Evolutionary conservation across 208 protist genomes (phyloP), one percentile per base, ranked within the genome.

Genomic region (Leishmania amazonensis): DNA sequence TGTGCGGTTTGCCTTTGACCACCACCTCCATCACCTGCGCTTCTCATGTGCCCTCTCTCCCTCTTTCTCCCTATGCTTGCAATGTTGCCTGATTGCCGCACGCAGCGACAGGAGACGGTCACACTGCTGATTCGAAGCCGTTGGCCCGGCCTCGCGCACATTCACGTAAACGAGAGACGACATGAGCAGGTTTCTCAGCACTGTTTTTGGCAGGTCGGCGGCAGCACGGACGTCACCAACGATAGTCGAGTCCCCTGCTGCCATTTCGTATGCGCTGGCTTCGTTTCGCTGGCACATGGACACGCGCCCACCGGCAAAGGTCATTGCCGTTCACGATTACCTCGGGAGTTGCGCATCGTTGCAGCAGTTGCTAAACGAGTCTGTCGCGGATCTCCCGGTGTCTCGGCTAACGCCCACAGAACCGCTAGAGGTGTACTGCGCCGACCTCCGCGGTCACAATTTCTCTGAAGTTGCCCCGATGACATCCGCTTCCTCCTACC

Each of bases 201-300:
- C 3, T 67, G 78, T 88, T 21, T 81, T 90, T 19, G 84, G 82
- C 60, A 81, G 65, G 49, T 67, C 77, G 3, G 67, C 53, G 11
- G 65, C 75, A 17, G 62, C 72, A 24, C 60, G 77, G 45, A 80
- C 64, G 2, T 67, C 77, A 1, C 7, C 79, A 5, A 83, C 49
- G 47, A 84, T 90, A 9, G 45, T 54, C 1, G 89, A 90, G 71
- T 49, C 67, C 2, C 78, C 90, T 7, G 42, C 79, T 2, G 78
- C 84, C 19, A 53, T 97, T 5, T 85, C 85, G 71, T 96, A 94
- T 83, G 68, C 76, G 11, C 84, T 96, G 4, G 90, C 91, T 4
- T 85, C 83, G 58, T 96, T 96, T 77, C 91, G 93, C 15, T 97
- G 91, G 93, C 95, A 97, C 81, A 75, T 93, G 49, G 95, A 97